Percentiles rank a stretch among this genome's conserved stretches.
These are phyloP conservation scores for Chlorella vulgaris DNA, from an alignment of 139 green algal genomes.

Conservation along the genomic window DNA sequence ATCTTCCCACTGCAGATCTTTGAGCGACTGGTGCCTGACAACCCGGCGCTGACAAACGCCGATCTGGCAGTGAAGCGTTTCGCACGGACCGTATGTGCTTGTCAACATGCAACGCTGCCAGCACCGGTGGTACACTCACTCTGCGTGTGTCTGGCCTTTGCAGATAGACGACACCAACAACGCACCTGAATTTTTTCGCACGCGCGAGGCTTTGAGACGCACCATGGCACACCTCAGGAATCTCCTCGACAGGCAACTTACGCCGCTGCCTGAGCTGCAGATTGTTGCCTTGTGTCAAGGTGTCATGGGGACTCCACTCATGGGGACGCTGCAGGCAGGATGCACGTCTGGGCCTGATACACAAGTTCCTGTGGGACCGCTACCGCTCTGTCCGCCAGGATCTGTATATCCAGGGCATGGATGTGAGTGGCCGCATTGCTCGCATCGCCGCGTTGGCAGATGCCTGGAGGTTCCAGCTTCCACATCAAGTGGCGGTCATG, in stretches of 20 bases:
- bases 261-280: neutral
- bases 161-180: conserved; percentile 62
- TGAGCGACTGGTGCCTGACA: conserved; percentile 58
- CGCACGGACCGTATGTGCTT: conserved; percentile 55
- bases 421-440: too few relatives aligned
- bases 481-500: neutral
- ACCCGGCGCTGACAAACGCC: conserved; percentile 46
- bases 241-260: conserved; percentile 59
- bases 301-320: too few relatives aligned
- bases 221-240: conserved; percentile 79
- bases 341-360: conserved; percentile 51
- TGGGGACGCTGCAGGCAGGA: conserved; percentile 10
- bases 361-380: conserved; percentile 91
- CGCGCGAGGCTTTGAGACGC: conserved; percentile 57
- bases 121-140: too few relatives aligned
- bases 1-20: too few relatives aligned
- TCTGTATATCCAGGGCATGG: conserved; percentile 74
- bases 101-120: too few relatives aligned
- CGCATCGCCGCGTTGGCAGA: neutral
- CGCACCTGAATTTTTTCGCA: conserved; percentile 70
- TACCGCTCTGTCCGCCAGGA: conserved; percentile 81
- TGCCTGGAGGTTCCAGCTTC: too few relatives aligned
- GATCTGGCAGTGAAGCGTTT: conserved; percentile 79
- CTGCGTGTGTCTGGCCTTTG: neutral
- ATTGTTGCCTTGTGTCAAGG: neutral